These are phyloP conservation scores for Naegleria gruberi DNA, from an alignment of 208 protist genomes.

Conservation along the genomic window DNA sequence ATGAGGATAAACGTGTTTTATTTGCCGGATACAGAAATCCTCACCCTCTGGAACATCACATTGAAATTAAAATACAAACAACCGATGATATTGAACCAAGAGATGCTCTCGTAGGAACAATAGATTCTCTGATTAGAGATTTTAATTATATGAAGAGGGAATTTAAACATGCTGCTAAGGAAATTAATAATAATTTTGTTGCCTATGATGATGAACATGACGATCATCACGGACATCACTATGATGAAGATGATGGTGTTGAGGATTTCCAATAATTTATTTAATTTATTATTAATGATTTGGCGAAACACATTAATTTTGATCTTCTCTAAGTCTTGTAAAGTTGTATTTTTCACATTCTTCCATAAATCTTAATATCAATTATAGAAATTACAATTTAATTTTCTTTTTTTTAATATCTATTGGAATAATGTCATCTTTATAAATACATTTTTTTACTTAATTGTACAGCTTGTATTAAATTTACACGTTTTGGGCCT, in stretches of 20 bases:
- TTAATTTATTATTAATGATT: too few species aligned
- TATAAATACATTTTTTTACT: too few species aligned
- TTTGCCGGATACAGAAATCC: conserved; percentile 47
- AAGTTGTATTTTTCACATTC: too few species aligned
- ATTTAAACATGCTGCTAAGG: not conserved
- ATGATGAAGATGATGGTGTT: not conserved
- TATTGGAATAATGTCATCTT: too few species aligned
- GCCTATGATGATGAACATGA: not conserved
- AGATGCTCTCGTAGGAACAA: conserved; percentile 16
- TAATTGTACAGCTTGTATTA: too few species aligned
- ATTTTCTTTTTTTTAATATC: too few species aligned
- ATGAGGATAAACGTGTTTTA: not conserved
- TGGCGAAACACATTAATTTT: too few species aligned
- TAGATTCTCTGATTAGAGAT: not conserved
- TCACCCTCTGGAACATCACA: conserved; percentile 49
- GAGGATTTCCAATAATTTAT: too few species aligned
- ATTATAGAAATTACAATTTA: too few species aligned
- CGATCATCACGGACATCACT: not conserved
- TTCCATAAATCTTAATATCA: too few species aligned
- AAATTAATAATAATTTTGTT: not conserved
- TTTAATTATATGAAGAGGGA: not conserved
- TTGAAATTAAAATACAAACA: conserved; percentile 49
- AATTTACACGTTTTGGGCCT: not conserved
- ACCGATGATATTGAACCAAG: conserved; percentile 29
- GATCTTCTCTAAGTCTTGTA: too few species aligned